Evolutionary conservation across 345 rosid species (phyloP).

Genomic region (Camelina laxa): DNA sequence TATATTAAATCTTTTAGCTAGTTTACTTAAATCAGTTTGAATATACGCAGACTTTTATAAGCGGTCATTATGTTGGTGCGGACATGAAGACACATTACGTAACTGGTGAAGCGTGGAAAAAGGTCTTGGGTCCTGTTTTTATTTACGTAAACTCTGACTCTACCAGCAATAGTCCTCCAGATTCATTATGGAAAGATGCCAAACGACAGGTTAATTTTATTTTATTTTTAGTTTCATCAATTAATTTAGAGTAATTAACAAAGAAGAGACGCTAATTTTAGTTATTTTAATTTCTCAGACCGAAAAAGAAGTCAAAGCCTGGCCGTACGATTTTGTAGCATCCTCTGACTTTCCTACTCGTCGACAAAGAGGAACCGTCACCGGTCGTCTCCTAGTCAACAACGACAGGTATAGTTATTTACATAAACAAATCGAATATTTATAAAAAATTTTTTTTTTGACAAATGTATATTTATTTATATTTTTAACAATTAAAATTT

Average conservation of each 20-base stretch:
- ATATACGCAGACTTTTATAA: slow-evolving; percentile 70
- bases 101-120: slow-evolving; percentile 81
- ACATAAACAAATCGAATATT: not conserved
- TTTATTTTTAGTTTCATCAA: not conserved
- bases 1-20: not conserved
- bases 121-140: slow-evolving; percentile 79
- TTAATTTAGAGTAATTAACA: not conserved
- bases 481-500: not conserved
- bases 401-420: slow-evolving; percentile 50
- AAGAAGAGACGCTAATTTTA: slow-evolving; percentile 6
- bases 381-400: slow-evolving; percentile 49
- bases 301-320: slow-evolving; percentile 54
- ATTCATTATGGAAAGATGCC: slow-evolving; percentile 80
- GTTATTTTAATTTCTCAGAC: slow-evolving; percentile 44
- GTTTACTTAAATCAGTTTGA: not conserved
- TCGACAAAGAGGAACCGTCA: slow-evolving; percentile 49
- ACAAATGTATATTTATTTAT: too few species aligned
- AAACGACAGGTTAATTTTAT: slow-evolving; percentile 59
- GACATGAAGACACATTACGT: slow-evolving; percentile 57
- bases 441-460: too few species aligned
- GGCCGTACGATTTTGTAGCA: slow-evolving; percentile 75
- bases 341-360: slow-evolving; percentile 56
- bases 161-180: slow-evolving; percentile 4
- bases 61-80: slow-evolving; percentile 75
- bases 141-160: slow-evolving; percentile 68